Evolutionary conservation across 148 eudicot species (phyloP).

Genomic region (Cornus controversa): DNA sequence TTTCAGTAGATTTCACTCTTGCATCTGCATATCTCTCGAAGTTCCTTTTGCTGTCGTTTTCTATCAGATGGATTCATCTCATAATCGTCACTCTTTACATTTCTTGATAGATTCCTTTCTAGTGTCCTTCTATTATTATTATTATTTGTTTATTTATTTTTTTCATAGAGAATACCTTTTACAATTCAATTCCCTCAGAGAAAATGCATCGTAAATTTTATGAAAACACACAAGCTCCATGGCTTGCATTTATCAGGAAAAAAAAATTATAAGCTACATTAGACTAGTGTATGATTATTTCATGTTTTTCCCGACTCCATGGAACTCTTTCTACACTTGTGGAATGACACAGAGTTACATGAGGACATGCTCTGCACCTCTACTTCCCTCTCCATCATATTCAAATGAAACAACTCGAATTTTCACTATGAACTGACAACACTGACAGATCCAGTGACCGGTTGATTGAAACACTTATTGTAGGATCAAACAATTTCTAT

Average conservation of each 20-base stretch:
- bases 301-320: background rate
- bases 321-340: background rate
- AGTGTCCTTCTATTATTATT: background rate
- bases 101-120: too few species aligned
- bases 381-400: background rate
- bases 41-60: background rate
- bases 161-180: background rate
- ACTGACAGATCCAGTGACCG: slow-evolving; percentile 14
- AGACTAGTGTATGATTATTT: background rate
- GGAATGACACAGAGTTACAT: background rate
- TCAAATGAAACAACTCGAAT: slow-evolving; percentile 19
- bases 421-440: slow-evolving; percentile 4
- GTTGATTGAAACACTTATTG: slow-evolving; percentile 3
- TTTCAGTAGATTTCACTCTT: background rate
- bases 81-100: too few species aligned
- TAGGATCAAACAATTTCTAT: background rate
- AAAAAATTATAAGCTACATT: background rate
- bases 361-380: background rate
- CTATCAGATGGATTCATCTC: too few species aligned
- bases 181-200: background rate
- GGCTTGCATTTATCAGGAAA: background rate
- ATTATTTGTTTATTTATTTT: too few species aligned
- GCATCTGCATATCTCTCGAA: background rate
- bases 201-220: background rate
- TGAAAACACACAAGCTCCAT: background rate